Conservation (phyloP, 2,329 filamentous ascomycete genomes). For the Reticulascus tulasneorum region DNA sequence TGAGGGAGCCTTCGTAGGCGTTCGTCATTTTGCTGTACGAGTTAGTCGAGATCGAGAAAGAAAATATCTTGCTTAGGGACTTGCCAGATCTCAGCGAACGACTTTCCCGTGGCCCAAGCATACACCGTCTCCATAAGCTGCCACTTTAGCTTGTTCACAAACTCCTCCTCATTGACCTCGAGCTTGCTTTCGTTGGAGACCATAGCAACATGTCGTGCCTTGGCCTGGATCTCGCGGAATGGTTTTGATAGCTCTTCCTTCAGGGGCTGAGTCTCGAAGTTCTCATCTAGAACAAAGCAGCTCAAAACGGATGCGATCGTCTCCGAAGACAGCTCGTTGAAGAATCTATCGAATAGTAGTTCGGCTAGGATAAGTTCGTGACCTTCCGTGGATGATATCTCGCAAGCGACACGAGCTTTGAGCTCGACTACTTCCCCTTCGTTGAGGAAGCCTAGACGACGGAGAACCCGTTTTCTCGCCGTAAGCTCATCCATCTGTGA, state of each 20-base stretch:
- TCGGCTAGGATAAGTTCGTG: constrained; percentile 93
- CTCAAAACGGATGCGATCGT: constrained; percentile 81
- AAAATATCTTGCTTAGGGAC: constrained; percentile 30
- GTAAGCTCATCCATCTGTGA: constrained; percentile 95
- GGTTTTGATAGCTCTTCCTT: constrained; percentile 85
- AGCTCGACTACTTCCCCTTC: constrained; percentile 93
- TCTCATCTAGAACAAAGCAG: constrained; percentile 97
- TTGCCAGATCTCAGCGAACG: constrained; percentile 93
- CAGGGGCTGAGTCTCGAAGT: constrained; percentile 72
- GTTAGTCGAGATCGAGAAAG: constrained; percentile 9
- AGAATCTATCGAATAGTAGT: constrained; percentile 93
- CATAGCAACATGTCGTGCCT: constrained; percentile 86
- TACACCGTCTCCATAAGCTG: constrained; percentile 96
- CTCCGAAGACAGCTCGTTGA: constrained; percentile 90
- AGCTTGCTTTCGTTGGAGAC: constrained; percentile 94
- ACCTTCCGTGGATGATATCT: constrained; percentile 86
- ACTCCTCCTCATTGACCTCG: constrained; percentile 91
- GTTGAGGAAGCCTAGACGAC: constrained; percentile 92
- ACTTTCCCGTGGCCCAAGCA: constrained; percentile 83
- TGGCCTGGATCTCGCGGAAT: constrained; percentile 78
- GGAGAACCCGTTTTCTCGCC: constrained; percentile 89
- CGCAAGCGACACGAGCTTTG: constrained; percentile 94
- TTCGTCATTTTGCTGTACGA: constrained; percentile 92
- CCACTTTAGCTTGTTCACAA: constrained; percentile 83
- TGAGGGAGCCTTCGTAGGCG: constrained; percentile 93